Evolutionary conservation across 768 basidiomycete genomes (phyloP).

Genomic region (Auricularia auricula-judae): DNA sequence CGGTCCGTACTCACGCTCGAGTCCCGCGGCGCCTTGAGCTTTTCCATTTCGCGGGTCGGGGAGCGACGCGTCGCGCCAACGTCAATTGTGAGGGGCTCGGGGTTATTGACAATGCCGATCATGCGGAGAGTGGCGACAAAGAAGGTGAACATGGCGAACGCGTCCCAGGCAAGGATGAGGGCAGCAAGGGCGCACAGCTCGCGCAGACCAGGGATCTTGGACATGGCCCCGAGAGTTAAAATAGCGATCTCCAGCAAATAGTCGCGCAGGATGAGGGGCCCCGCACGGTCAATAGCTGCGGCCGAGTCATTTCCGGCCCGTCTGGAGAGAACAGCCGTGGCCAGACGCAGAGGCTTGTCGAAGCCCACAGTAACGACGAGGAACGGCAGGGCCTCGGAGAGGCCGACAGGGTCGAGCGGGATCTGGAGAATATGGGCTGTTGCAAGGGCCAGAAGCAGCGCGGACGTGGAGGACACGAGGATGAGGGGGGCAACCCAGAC

Average conservation of each 20-base stretch:
- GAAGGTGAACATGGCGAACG: conserved; percentile 80
- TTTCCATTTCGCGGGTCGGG: not conserved
- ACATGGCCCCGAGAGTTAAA: conserved; percentile 75
- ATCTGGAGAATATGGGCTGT: conserved; percentile 65
- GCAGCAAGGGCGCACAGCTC: conserved; percentile 96
- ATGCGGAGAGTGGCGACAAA: conserved; percentile 81
- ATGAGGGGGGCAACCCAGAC: conserved; percentile 69
- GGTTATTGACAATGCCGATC: conserved; percentile 37
- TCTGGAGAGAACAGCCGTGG: conserved; percentile 75
- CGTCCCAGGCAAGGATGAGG: conserved; percentile 77
- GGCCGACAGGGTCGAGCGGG: conserved; percentile 81
- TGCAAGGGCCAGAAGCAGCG: conserved; percentile 77
- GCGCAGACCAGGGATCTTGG: conserved; percentile 75
- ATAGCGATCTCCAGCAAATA: conserved; percentile 90
- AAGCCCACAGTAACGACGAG: conserved; percentile 96
- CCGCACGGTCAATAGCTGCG: conserved; percentile 67
- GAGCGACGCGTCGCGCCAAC: not conserved
- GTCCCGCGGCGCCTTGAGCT: conserved; percentile 29
- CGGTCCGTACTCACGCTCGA: conserved; percentile 24
- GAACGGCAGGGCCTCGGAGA: conserved; percentile 95
- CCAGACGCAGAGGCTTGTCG: conserved; percentile 91
- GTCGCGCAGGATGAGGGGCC: conserved; percentile 79
- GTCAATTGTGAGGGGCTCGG: not conserved
- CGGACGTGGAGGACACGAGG: conserved; percentile 67
- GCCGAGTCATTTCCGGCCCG: conserved; percentile 79